Percentiles rank a stretch among this genome's conserved stretches.
Conservation (phyloP, 345 rosid species). For the Arabis alpina region DNA sequence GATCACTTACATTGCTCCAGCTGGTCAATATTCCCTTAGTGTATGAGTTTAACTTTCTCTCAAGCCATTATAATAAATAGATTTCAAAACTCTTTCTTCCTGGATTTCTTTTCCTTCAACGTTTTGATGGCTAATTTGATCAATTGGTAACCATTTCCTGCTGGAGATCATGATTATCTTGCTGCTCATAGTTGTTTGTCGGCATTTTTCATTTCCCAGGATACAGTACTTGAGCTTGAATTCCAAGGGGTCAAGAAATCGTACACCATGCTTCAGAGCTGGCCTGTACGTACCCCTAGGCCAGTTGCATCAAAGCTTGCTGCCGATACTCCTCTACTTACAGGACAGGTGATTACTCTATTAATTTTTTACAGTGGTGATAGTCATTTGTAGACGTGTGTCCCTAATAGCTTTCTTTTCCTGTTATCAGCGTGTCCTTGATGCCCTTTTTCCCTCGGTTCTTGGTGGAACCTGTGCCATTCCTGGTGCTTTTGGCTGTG, state of each 20-base stretch:
- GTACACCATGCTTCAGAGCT: conserved; percentile 98
- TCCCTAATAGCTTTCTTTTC: conserved; percentile 41
- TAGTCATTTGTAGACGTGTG: conserved; percentile 4
- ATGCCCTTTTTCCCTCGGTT: conserved; percentile 99
- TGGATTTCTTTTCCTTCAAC: conserved; percentile 8
- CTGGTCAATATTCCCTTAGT: conserved; percentile 98
- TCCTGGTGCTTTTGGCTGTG: conserved; percentile 99
- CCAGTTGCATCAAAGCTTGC: conserved; percentile 99
- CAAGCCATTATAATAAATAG: neutral
- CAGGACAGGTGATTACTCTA: conserved; percentile 74
- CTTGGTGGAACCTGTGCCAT: conserved; percentile 99
- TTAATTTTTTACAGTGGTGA: neutral
- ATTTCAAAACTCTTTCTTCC: neutral
- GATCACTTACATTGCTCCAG: conserved; percentile 85
- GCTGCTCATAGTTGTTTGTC: conserved; percentile 17
- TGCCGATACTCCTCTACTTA: conserved; percentile 98
- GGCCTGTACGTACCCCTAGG: conserved; percentile 99
- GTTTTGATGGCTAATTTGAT: neutral
- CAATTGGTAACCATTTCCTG: neutral
- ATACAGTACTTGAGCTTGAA: conserved; percentile 95
- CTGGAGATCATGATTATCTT: conserved; percentile 15
- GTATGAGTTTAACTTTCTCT: conserved; percentile 47
- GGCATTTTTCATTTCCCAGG: conserved; percentile 52
- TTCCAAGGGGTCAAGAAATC: conserved; percentile 96
- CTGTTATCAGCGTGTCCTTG: conserved; percentile 89